These are phyloP conservation scores for Pythium phragmiticola DNA, from an alignment of 352 stramenopile species.

Conservation along the genomic window DNA sequence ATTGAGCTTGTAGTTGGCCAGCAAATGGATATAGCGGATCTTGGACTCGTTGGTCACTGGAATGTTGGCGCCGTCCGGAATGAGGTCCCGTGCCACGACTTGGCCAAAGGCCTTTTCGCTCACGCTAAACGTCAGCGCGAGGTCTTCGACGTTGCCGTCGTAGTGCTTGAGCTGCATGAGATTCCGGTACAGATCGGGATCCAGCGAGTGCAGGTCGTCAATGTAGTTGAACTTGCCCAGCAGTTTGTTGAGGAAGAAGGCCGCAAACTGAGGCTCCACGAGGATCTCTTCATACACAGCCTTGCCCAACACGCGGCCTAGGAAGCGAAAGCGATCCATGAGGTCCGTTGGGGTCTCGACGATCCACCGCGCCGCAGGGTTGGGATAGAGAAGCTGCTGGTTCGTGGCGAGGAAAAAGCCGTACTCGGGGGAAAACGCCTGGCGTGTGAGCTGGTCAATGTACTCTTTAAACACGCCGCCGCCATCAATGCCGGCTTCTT, in stretches of 20 bases:
- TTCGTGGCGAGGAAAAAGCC: conserved; percentile 84
- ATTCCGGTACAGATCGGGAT: conserved; percentile 94
- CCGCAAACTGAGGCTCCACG: conserved; percentile 95
- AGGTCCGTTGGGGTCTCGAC: conserved; percentile 76
- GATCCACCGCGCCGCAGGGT: conserved; percentile 79
- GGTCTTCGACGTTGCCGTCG: conserved; percentile 84
- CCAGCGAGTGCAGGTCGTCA: conserved; percentile 93
- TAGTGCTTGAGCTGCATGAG: conserved; percentile 96
- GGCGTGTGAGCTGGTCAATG: conserved; percentile 87
- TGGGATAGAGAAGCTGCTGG: conserved; percentile 93
- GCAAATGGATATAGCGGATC: conserved; percentile 95
- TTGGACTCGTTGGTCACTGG: conserved; percentile 93
- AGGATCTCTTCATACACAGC: conserved; percentile 96
- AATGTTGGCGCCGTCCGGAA: conserved; percentile 84
- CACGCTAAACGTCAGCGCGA: conserved; percentile 96
- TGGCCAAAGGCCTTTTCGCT: conserved; percentile 75
- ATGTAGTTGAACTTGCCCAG: conserved; percentile 87
- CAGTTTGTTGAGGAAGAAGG: conserved; percentile 97
- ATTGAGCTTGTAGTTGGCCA: conserved; percentile 98
- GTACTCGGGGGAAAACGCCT: conserved; percentile 86
- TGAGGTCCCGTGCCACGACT: conserved; percentile 62
- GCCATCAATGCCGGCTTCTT: conserved; percentile 96
- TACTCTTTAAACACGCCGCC: conserved; percentile 99
- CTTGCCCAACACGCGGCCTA: conserved; percentile 95
- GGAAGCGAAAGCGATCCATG: conserved; percentile 93